Conservation (phyloP, 1,284 basidiomycete species). For the Melanopsichium pennsylvanicum region DNA sequence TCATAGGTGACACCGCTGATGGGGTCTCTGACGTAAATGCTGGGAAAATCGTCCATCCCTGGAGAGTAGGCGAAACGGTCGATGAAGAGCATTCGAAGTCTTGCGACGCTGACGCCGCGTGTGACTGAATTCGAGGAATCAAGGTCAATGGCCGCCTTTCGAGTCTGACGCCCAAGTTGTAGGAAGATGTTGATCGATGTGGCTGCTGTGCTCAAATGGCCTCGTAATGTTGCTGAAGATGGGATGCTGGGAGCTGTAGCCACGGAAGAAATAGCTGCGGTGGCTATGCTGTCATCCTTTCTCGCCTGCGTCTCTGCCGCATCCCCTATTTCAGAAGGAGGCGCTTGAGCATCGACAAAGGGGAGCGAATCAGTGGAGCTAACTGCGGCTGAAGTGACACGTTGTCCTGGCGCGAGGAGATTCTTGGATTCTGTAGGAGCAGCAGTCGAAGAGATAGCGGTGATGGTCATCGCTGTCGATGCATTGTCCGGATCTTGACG, state of each 20-base stretch:
- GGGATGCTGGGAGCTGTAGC: background rate
- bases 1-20: slow-evolving; percentile 92
- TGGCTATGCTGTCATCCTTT: background rate
- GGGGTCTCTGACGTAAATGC: slow-evolving; percentile 92
- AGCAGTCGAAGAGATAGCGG: background rate
- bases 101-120: slow-evolving; percentile 73
- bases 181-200: slow-evolving; percentile 73
- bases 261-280: background rate
- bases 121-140: slow-evolving; percentile 30
- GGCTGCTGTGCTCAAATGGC: slow-evolving; percentile 4
- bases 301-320: slow-evolving; percentile 1
- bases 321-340: slow-evolving; percentile 16
- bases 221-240: slow-evolving; percentile 4
- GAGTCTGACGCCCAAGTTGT: slow-evolving; percentile 89
- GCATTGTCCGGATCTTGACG: slow-evolving; percentile 1
- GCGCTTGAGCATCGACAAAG: slow-evolving; percentile 37
- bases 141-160: slow-evolving; percentile 79
- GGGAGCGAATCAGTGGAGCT: slow-evolving; percentile 53
- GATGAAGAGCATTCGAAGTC: slow-evolving; percentile 85
- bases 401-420: slow-evolving; percentile 16
- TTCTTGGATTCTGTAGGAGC: slow-evolving; percentile 2
- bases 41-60: slow-evolving; percentile 86
- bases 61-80: slow-evolving; percentile 95
- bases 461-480: background rate
- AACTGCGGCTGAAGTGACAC: slow-evolving; percentile 29